Base-by-base conservation (phyloP, 768 basidiomycete genomes). In the Auriscalpium vulgare region DNA sequence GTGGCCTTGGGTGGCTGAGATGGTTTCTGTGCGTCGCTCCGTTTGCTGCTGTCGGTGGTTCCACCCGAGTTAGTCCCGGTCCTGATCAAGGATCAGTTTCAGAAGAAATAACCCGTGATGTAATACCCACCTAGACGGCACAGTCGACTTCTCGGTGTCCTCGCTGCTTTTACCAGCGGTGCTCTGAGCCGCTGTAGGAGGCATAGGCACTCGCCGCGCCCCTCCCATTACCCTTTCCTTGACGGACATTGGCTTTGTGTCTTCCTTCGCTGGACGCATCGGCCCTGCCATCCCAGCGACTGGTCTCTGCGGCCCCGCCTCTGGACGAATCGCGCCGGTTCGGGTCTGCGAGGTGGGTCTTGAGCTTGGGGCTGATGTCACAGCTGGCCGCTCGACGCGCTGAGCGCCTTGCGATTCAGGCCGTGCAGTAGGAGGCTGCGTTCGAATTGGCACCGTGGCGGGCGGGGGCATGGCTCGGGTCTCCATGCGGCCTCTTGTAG, bases 201-300 rank as follows among this genome's bases (percentile, higher is more conserved):
- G 56, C 45, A 60, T 38, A 10, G 47, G 44, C 38, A 54, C 49
- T 44, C 59, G 44, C 23, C 58, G 52, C 17, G 56, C 53, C 11
- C 59, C 53, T 1, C 59, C 59, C 21, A 59, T 37, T 4, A 58
- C 9, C 17, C 47, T 54, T 36, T 60, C 57, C 50, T 59, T 60
- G 54, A 49, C 49, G 21, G 57, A 8, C 46, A 51, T 48, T 16
- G 54, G 17, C 40, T 46, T 47, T 2, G 23, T 53, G 21, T 13
- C 47, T 4, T 13, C 47, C 5, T 48, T 13, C 47, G 47, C 21
- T 23, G 47, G 47, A 19, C 47, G 47, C 47, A 29, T 48, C 1
- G 40, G 40, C 14, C 40, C 40, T 43, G 29, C 2, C 29, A 29
- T 29, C 29, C 40, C 40, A 43, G 7, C 17, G 40, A 17, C 14